Conservation (phyloP, 2,329 filamentous ascomycete species). For the Ceratocystis ficicola region DNA sequence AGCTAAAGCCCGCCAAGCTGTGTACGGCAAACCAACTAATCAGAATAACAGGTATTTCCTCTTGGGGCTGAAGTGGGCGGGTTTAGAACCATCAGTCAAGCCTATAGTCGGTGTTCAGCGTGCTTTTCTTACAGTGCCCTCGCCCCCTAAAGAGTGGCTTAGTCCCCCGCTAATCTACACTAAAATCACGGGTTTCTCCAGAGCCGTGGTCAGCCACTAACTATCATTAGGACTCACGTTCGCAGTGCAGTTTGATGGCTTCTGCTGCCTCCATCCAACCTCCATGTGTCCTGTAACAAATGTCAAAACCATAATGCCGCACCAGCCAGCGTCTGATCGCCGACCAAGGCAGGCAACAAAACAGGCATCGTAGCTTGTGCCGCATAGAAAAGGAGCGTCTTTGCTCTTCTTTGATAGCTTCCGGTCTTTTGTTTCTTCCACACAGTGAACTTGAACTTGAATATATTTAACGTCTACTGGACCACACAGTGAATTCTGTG, state of each 20-base stretch:
- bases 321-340: background rate
- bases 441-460: no score
- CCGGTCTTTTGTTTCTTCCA: no score
- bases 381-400: background rate
- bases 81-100: background rate
- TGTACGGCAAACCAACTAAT: no score
- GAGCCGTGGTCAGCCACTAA: background rate
- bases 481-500: no score
- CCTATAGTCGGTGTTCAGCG: background rate
- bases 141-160: background rate
- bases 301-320: background rate
- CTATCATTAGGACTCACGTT: background rate
- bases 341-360: background rate
- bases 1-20: background rate
- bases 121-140: background rate
- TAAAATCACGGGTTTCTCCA: background rate
- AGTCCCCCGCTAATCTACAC: background rate
- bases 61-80: background rate
- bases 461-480: no score
- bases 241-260: background rate
- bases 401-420: no score
- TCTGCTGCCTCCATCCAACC: background rate
- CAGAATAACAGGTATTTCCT: background rate
- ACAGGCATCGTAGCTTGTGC: background rate
- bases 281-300: conserved; percentile 1